Evolutionary conservation across 768 basidiomycete species (phyloP).

Genomic region (Boletus subparvulus): DNA sequence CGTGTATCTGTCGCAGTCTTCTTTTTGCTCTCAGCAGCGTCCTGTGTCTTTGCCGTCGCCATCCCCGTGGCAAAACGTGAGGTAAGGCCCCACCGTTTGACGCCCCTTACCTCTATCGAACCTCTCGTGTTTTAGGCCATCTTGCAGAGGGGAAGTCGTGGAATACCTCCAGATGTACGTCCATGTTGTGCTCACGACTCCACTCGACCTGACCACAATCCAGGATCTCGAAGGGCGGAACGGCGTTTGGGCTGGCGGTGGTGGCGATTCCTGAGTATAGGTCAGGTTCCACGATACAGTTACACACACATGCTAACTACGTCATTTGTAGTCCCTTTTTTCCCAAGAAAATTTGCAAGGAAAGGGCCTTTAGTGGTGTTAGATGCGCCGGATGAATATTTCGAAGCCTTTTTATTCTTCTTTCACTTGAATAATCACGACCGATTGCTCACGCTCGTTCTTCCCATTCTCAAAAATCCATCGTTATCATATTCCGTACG

Average conservation of each 20-base stretch:
- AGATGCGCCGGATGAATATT: not conserved
- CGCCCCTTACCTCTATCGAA: no score
- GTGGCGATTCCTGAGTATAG: not conserved
- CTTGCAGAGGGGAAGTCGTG: not conserved
- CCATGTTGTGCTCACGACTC: no score
- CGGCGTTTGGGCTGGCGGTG: not conserved
- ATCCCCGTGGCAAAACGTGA: constrained; percentile 9
- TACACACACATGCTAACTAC: not conserved
- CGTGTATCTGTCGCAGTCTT: constrained; percentile 9
- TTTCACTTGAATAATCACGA: not conserved
- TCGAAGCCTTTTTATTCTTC: not conserved
- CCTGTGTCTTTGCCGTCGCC: constrained; percentile 3
- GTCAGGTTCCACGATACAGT: not conserved
- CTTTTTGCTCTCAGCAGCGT: constrained; percentile 12
- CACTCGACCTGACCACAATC: not conserved
- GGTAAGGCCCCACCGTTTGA: not conserved
- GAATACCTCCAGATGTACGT: not conserved
- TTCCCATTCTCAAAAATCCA: not conserved
- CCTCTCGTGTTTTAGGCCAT: not conserved
- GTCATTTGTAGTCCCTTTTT: not conserved
- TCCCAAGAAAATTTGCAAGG: not conserved
- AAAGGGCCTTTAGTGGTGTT: not conserved
- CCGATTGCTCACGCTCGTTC: constrained; percentile 7
- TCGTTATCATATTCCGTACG: not conserved
- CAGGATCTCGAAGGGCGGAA: not conserved